Percentiles rank a stretch among this genome's conserved stretches.
phyloP scores from a whole-genome alignment of 768 basidiomycete species.

The Agaricus subrufescens region DNA sequence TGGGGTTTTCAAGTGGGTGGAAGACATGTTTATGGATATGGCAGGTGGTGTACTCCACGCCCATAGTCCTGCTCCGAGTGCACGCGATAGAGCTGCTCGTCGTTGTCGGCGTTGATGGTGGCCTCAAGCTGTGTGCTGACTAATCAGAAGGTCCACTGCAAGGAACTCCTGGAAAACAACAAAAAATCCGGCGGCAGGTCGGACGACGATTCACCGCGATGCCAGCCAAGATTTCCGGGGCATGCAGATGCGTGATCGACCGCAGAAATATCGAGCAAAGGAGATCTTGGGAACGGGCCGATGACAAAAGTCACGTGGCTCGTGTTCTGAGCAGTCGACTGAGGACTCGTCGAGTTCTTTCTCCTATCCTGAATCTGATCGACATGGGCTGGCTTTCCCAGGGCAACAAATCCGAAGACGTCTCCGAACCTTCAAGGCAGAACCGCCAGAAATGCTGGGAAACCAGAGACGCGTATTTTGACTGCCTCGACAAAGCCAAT shows the following conservation, averaged over 20 bases:
- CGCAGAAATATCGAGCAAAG: not conserved
- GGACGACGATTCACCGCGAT: not conserved
- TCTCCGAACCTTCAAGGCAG: conserved; percentile 41
- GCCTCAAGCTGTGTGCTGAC: not conserved
- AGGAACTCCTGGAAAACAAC: too few relatives aligned
- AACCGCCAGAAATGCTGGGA: conserved; percentile 87
- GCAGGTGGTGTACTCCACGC: not conserved
- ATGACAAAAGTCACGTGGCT: conserved; percentile 1
- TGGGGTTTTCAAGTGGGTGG: conserved; percentile 44
- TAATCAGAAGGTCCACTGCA: not conserved
- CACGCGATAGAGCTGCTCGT: too few relatives aligned
- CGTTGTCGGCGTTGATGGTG: not conserved
- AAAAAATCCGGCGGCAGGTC: too few relatives aligned
- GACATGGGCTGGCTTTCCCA: conserved; percentile 41
- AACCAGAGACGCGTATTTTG: conserved; percentile 75
- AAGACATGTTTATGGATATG: conserved; percentile 24
- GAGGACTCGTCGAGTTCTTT: not conserved
- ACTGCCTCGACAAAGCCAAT: conserved; percentile 67
- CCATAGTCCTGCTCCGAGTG: not conserved
- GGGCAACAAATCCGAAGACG: conserved; percentile 18
- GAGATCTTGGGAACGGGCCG: not conserved
- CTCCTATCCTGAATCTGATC: not conserved
- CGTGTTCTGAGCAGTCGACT: not conserved
- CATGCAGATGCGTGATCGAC: not conserved
- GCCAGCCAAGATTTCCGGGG: not conserved